phyloP scores from a whole-genome alignment of 2,329 filamentous ascomycete species.

The Claviceps purpurea region DNA sequence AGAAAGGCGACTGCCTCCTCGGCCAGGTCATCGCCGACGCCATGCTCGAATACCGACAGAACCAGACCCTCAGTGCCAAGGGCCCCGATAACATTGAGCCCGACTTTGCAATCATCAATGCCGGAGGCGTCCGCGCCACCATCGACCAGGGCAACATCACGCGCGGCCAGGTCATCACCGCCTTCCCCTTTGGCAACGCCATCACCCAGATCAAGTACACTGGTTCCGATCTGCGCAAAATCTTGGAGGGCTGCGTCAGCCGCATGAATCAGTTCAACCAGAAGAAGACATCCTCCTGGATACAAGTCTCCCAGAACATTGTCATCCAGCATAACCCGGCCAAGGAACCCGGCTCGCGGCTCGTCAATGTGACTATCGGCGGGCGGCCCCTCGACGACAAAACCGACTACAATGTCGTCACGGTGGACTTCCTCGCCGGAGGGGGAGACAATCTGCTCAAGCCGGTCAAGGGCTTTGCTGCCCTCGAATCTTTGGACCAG shows the following conservation, averaged over 20 bases:
- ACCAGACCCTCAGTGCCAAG: slow-evolving; percentile 22
- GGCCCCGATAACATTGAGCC: slow-evolving; percentile 19
- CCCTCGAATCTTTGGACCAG: slow-evolving; percentile 39
- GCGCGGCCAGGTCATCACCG: slow-evolving; percentile 47
- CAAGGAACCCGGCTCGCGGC: slow-evolving; percentile 32
- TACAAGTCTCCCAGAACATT: slow-evolving; percentile 46
- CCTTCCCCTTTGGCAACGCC: slow-evolving; percentile 54
- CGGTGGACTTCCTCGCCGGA: slow-evolving; percentile 47
- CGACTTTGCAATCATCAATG: slow-evolving; percentile 49
- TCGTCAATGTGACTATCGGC: slow-evolving; percentile 39
- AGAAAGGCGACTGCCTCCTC: slow-evolving; percentile 42
- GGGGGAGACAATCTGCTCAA: slow-evolving; percentile 50
- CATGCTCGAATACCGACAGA: slow-evolving; percentile 46
- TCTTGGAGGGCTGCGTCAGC: slow-evolving; percentile 46
- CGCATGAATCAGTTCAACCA: slow-evolving; percentile 41
- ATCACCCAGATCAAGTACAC: slow-evolving; percentile 42
- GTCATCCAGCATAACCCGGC: slow-evolving; percentile 43
- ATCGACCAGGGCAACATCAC: slow-evolving; percentile 50
- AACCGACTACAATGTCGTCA: slow-evolving; percentile 42
- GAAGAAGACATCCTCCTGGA: slow-evolving; percentile 39
- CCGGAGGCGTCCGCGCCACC: slow-evolving; percentile 48
- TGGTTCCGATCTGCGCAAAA: slow-evolving; percentile 40
- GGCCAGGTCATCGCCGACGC: slow-evolving; percentile 44
- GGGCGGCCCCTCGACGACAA: slow-evolving; percentile 32
- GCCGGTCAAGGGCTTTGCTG: slow-evolving; percentile 23